Evolutionary conservation across 768 basidiomycete species (phyloP), one percentile per base, ranked within the genome.

Genomic region (Lactarius vividus): DNA sequence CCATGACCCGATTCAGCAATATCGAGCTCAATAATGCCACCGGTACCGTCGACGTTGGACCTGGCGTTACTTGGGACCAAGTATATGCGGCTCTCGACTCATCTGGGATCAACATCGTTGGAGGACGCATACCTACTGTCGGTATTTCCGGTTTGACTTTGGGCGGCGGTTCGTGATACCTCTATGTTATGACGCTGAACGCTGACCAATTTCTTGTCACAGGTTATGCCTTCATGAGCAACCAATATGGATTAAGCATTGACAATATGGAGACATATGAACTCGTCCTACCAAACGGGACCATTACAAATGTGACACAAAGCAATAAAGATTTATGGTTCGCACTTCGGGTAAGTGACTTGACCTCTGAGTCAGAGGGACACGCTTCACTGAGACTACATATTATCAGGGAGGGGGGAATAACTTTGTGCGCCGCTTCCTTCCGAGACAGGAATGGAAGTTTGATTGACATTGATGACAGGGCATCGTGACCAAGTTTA

Each of bases 231-330:
- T 49, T 49, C 23, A 23, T 26, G 46, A 49, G 46, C 46, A 49
- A 49, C 23, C 46, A 49, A 23, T 49, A 49, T 5, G 46, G 46
- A 49, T 49, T 49, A 15, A 13, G 0, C 3, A 26, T 26, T 23
- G 79, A 79, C 66, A 79, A 77, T 59, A 57, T 79, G 33, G 64
- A 58, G 13, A 70, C 57, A 29, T 72, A 69, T 15, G 59, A 75
- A 59, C 63, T 78, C 11, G 75, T 76, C 13, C 56, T 74, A 2
- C 76, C 77, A 11, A 70, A 71, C 55, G 79, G 78, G 33, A 68
- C 65, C 55, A 61, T 66, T 16, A 64, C 46, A 26, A 49, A 23
- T 64, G 28, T 26, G 62, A 11, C 39, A 35, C 16, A 3, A 26
- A 16, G 8, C 23, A 10, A 18, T 23, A 3, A 6, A 49, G 49